Base-by-base conservation (phyloP, 2,329 filamentous ascomycete genomes). In the Aspergillus ustus region DNA sequence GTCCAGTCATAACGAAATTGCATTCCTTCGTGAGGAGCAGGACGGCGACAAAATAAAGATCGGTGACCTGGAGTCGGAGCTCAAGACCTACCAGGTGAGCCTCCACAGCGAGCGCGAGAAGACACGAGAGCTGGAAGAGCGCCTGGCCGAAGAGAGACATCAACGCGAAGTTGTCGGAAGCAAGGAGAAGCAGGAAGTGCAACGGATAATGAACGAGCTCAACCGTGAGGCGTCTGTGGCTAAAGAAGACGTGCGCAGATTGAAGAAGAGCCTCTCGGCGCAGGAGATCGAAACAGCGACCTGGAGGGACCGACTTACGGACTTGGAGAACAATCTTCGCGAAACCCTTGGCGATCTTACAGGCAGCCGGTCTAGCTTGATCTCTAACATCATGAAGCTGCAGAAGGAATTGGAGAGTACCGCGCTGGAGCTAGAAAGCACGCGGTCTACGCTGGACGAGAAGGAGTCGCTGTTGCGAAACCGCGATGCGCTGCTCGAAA, bases 11-110 rank as follows among this genome's bases (percentile, higher is more conserved):
- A 90, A 90, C 62, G 95, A 99, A 76, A 96, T 98, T 77, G 89
- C 91, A 1, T 99, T 99, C 84, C 78, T 99, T 54, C 89, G 95
- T 1, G 95, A 99, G 74, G 95, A 99, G 80, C 95, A 99, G 77
- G 95, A 99, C 77, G 87, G 87, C 19, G 95, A 99, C 81, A 99
- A 99, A 84, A 96, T 99, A 74, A 93, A 93, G 78, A 98, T 99
- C 70, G 92, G 94, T 43, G 93, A 98, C 72, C 83, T 98, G 7
- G 93, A 98, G 73, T 91, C 92, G 8, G 88, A 89, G 15, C 80
- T 97, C 43, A 91, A 91, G 69, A 90, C 87, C 60, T 85, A 88
- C n/a, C 91, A 96, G 74, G 87, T 92, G 71, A 87, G 82, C 52
- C 81, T 97, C n/a, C 87, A 90, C 60, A 93, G 95, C 55, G 93